Base-by-base conservation (phyloP, 768 basidiomycete genomes). In the Dentipellis fragilis region DNA sequence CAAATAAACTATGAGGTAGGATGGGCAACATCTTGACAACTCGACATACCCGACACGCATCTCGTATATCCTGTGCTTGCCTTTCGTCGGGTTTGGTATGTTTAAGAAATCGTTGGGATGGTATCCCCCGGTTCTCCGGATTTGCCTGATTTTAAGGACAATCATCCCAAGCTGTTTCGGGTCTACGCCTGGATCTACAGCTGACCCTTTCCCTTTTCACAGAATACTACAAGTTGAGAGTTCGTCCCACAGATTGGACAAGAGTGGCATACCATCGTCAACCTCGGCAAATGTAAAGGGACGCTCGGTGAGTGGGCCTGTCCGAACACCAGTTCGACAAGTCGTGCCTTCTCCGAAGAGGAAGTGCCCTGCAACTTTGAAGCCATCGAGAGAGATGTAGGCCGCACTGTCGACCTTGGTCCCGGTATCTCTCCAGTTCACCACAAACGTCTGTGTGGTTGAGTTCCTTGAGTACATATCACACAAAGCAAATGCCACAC, bases 351-450 rank as follows among this genome's bases (percentile, higher is more conserved):
- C 55, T 5, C 85, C 85, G 34, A 70, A 74, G 16, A 87, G 64
- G 23, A 49, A 49, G 14, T 22, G 16, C 6, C 48, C 48, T 49
- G 19, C 21, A 35, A 49, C 48, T 35, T 49, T 22, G 50, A 51
- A 46, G 2, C 84, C 85, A 63, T 88, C 87, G 8, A 88, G 68
- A n/a, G 71, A 72, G 19, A 89, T 80, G 62, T 76, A 87, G 0
- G 76, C 69, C 56, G 81, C 84, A 3, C 81, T 79, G 53, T 80
- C 74, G 6, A 79, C 64, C 29, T 65, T 64, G 38, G 78, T 73
- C 35, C 78, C 84, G 54, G 76, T 71, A 62, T 88, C 85, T 40
- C 71, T 74, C 86, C 85, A 88, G 60, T 80, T 75, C 0, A 87
- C 76, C 3, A 72, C 70, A 65, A 87, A 87, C 5, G 59, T 65